Conservation (phyloP, 805 yeast species). For the Ascoidea tarda region DNA sequence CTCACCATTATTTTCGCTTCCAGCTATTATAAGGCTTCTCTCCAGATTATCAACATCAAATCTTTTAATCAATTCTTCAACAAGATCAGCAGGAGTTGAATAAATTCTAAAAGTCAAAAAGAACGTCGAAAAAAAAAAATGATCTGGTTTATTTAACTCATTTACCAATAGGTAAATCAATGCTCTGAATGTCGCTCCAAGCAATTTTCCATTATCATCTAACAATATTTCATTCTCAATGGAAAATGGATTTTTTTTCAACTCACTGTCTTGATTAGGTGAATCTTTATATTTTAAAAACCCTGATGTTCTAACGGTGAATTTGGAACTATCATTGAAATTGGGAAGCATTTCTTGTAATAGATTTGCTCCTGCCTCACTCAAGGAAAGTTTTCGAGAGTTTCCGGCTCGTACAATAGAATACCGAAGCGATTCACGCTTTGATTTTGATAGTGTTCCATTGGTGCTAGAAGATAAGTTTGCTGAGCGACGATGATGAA, state of each 20-base stretch:
- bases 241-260: not conserved
- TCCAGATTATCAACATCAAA: constrained; percentile 34
- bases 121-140: constrained; percentile 58
- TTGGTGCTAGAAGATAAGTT: constrained; percentile 2
- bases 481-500: not conserved
- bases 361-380: constrained; percentile 18
- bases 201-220: constrained; percentile 34
- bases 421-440: constrained; percentile 14
- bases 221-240: constrained; percentile 32
- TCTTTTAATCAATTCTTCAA: constrained; percentile 52
- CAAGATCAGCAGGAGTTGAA: constrained; percentile 48
- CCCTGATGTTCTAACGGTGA: constrained; percentile 22
- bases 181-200: constrained; percentile 64
- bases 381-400: constrained; percentile 12
- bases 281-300: constrained; percentile 13
- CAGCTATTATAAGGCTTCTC: not conserved
- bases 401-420: constrained; percentile 21
- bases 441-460: not conserved
- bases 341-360: constrained; percentile 22
- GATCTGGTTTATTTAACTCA: constrained; percentile 47
- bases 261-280: not conserved
- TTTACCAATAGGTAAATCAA: constrained; percentile 53
- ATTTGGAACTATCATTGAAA: constrained; percentile 10
- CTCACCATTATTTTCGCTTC: constrained; percentile 3
- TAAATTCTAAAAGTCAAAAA: constrained; percentile 66